Conservation (phyloP, 2,329 filamentous ascomycete species). For the Alternaria brassicae region DNA sequence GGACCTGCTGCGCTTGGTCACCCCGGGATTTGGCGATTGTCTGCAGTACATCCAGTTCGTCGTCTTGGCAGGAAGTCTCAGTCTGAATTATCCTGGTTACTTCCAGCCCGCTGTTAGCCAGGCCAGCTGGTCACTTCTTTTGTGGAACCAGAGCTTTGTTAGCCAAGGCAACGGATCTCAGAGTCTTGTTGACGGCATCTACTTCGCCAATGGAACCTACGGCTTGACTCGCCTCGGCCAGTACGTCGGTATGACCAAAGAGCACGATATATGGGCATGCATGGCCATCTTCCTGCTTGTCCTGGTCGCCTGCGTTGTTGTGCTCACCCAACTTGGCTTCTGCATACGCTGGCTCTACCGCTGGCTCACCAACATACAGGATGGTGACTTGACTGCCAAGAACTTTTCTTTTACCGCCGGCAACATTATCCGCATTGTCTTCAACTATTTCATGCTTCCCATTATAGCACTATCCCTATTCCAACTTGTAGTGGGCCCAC, state of each 20-base stretch:
- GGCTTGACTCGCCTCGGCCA: constrained; percentile 82
- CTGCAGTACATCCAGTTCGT: constrained; percentile 96
- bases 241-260: constrained; percentile 77
- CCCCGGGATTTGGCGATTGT: constrained; percentile 95
- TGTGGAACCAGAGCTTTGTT: constrained; percentile 93
- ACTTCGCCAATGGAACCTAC: constrained; percentile 77
- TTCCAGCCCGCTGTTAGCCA: constrained; percentile 92
- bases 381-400: constrained; percentile 89
- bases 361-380: constrained; percentile 71
- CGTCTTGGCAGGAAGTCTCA: constrained; percentile 84
- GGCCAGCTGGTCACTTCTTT: constrained; percentile 83
- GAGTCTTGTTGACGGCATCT: constrained; percentile 83
- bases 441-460: constrained; percentile 91
- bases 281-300: constrained; percentile 91
- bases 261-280: constrained; percentile 87
- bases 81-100: constrained; percentile 88
- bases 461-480: constrained; percentile 88
- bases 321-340: constrained; percentile 80
- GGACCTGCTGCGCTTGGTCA: constrained; percentile 88
- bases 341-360: constrained; percentile 77
- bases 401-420: constrained; percentile 79
- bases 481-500: constrained; percentile 78
- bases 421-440: constrained; percentile 75
- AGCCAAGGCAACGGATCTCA: constrained; percentile 70
- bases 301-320: constrained; percentile 71